phyloP scores from a whole-genome alignment of 129 eudicot species.

The Lonicera japonica region DNA sequence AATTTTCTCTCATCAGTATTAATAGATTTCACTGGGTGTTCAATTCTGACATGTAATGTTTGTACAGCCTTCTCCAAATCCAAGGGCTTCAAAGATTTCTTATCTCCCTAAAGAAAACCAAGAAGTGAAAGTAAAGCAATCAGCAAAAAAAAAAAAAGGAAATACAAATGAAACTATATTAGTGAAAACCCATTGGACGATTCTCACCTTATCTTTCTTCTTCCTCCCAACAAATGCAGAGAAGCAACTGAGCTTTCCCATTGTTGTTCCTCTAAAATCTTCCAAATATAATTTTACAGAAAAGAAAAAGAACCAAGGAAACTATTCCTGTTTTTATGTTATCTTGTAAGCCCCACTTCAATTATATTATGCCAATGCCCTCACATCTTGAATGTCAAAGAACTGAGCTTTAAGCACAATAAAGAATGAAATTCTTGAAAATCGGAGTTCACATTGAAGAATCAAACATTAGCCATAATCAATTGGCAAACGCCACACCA shows the following conservation, averaged over 20 bases:
- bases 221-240: constrained; percentile 21
- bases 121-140: not conserved
- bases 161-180: not conserved
- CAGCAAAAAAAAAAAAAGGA: constrained; percentile 5
- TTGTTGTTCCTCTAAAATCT: not conserved
- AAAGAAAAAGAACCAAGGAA: not conserved
- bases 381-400: constrained; percentile 1
- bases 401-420: constrained; percentile 1
- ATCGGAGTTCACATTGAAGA: constrained; percentile 7
- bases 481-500: constrained; percentile 37
- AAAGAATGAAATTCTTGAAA: not conserved
- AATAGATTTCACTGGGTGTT: constrained; percentile 25
- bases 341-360: not conserved
- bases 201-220: constrained; percentile 35
- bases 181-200: not conserved
- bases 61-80: not conserved
- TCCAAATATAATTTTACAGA: no score
- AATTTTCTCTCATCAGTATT: constrained; percentile 27
- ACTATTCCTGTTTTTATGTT: not conserved
- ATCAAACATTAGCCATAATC: constrained; percentile 42
- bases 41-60: constrained; percentile 27
- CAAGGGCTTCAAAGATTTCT: not conserved
- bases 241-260: constrained; percentile 32
- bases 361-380: not conserved
- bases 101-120: constrained; percentile 33